These are phyloP conservation scores for Vanrija humicola DNA, from an alignment of 1,284 basidiomycete species.

Conservation along the genomic window DNA sequence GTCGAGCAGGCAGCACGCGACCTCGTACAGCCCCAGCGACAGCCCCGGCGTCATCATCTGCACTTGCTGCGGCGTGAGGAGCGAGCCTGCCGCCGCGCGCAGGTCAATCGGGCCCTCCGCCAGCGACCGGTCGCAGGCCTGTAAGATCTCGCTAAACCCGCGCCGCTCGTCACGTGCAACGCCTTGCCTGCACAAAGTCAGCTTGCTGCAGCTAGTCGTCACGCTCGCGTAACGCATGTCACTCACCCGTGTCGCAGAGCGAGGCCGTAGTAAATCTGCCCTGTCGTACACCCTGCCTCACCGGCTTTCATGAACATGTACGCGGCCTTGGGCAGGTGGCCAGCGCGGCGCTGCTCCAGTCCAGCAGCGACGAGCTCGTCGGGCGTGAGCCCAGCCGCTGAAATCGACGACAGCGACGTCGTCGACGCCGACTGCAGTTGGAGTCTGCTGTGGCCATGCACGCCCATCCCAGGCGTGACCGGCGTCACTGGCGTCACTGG, in stretches of 20 bases:
- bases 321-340: conserved; percentile 41
- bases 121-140: conserved; percentile 40
- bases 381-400: neutral
- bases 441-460: neutral
- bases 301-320: conserved; percentile 47
- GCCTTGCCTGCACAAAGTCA: conserved; percentile 27
- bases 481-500: neutral
- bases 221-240: neutral
- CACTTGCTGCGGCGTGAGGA: conserved; percentile 29
- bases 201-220: neutral
- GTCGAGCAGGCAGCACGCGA: conserved; percentile 46
- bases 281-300: conserved; percentile 41
- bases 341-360: conserved; percentile 34
- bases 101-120: conserved; percentile 29
- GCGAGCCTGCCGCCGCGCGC: conserved; percentile 25
- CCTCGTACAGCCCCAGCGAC: conserved; percentile 43
- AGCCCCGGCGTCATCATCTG: conserved; percentile 38
- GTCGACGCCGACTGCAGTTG: neutral
- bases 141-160: conserved; percentile 38
- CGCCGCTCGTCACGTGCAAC: conserved; percentile 39
- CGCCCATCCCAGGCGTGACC: neutral
- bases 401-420: neutral
- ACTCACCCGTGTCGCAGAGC: conserved; percentile 40
- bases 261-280: conserved; percentile 45
- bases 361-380: conserved; percentile 29